Percentiles rank a stretch among this genome's conserved stretches.
phyloP scores from a whole-genome alignment of 73 alveolate species.

The Paramecium tetraurelia region DNA sequence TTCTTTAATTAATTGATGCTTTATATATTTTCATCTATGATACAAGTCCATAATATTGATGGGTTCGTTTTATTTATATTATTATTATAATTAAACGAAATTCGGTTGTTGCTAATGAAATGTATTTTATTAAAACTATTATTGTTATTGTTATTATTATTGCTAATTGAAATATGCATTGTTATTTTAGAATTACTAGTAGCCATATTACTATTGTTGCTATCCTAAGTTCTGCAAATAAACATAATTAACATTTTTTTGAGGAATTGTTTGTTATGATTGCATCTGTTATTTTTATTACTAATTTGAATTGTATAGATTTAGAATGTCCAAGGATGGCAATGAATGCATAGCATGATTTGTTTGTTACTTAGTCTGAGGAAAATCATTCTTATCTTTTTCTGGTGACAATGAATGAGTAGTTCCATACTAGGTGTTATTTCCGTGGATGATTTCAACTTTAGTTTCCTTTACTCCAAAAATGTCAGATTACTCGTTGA shows the following conservation, averaged over 20 bases:
- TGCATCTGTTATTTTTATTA: not conserved
- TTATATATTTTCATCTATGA: not conserved
- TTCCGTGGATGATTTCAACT: not conserved
- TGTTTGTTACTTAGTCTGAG: not conserved
- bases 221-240: not conserved
- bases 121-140: not conserved
- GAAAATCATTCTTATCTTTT: not conserved
- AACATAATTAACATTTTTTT: not conserved
- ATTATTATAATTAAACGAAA: not conserved
- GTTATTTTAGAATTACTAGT: not conserved
- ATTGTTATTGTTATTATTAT: not conserved
- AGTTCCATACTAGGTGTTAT: not conserved
- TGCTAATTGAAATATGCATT: not conserved
- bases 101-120: not conserved
- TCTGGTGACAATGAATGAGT: constrained; percentile 9
- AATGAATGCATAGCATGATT: not conserved
- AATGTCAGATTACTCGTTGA: not conserved
- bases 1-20: not conserved
- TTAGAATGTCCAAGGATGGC: not conserved
- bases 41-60: not conserved
- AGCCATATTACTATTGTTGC: not conserved
- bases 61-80: not conserved
- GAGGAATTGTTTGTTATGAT: not conserved
- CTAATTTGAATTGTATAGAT: not conserved
- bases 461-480: not conserved